A percentile compares a stretch with the other conserved stretches of the same genome.
These are phyloP conservation scores for Peziza echinospora DNA, from an alignment of 495 filamentous ascomycete genomes.

Conservation along the genomic window DNA sequence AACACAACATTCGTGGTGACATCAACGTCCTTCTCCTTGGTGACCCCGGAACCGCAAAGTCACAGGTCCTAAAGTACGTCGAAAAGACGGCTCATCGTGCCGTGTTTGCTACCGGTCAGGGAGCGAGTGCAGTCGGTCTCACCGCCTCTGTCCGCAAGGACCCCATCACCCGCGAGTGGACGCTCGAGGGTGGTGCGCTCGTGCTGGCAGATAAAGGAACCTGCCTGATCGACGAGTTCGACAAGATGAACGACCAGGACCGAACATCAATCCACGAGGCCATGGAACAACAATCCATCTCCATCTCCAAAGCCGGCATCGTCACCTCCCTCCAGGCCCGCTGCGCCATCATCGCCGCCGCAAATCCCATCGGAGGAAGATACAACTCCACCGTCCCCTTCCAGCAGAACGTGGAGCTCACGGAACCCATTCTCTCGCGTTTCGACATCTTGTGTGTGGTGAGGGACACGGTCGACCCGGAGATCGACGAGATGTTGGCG, in stretches of 20 bases:
- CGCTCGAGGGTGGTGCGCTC: conserved; percentile 85
- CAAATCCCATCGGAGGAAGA: conserved; percentile 86
- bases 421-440: conserved; percentile 91
- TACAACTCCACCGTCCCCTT: conserved; percentile 96
- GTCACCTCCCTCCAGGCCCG: conserved; percentile 96
- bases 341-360: conserved; percentile 89
- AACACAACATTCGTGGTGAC: conserved; percentile 80
- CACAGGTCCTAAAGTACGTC: conserved; percentile 78
- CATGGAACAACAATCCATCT: conserved; percentile 99
- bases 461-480: conserved; percentile 87
- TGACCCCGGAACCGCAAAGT: conserved; percentile 91
- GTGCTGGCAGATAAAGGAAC: conserved; percentile 90
- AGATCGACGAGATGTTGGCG: conserved; percentile 85
- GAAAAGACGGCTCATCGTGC: conserved; percentile 95
- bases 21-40: conserved; percentile 95
- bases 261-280: conserved; percentile 96
- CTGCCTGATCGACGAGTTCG: conserved; percentile 97
- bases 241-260: conserved; percentile 99
- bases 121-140: conserved; percentile 92
- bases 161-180: conserved; percentile 93
- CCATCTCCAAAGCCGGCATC: conserved; percentile 96
- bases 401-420: conserved; percentile 86
- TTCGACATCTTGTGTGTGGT: conserved; percentile 98
- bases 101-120: conserved; percentile 93
- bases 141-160: conserved; percentile 92